Evolutionary conservation across 2,329 filamentous ascomycete species (phyloP), one percentile per base, ranked within the genome.

Genomic region (Penicillium sclerotigenum): DNA sequence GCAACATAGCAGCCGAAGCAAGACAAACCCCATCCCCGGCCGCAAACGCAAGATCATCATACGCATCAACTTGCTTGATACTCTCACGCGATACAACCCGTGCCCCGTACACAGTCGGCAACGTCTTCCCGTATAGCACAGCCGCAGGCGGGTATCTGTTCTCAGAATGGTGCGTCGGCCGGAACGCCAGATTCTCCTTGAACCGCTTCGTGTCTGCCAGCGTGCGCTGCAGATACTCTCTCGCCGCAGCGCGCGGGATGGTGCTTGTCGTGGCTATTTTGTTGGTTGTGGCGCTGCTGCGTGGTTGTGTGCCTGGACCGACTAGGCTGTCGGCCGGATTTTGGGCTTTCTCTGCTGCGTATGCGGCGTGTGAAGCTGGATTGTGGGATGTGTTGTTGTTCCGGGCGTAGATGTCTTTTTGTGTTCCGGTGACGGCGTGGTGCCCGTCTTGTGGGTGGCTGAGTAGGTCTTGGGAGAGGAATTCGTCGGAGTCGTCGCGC

Each of bases 11-110:
- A 59, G 93, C 90, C 48, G 85, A 85, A 0, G 92, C 90, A 7
- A 97, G 81, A 52, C 93, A 91, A 0, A 97, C 92, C 0, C 92
- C 93, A 69, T 97, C 92, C 2, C 92, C 91, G 22, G 87, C 87
- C 0, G 89, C 88, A 75, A 97, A 97, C 0, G 90, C 83, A 2
- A 97, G 80, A 64, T 95, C 87, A 62, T 96, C 91, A 70, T 96
- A 97, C 0, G 85, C 87, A 71, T 95, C 90, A 0, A 84, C 78
- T 58, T 85, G 84, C 47, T 85, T 83, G 62, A 97, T 96, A 0
- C 82, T 86, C 52, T 93, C 91, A 4, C 82, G 80, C 2, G 85
- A 84, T 14, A 82, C 77, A 0, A 97, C 90, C 42, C 87, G 86
- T 0, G 90, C 90, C 0, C 88, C 91, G 68, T 87, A 91, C 0